Base-by-base conservation (phyloP, 768 basidiomycete genomes). In the Tricholoma saponaceum region DNA sequence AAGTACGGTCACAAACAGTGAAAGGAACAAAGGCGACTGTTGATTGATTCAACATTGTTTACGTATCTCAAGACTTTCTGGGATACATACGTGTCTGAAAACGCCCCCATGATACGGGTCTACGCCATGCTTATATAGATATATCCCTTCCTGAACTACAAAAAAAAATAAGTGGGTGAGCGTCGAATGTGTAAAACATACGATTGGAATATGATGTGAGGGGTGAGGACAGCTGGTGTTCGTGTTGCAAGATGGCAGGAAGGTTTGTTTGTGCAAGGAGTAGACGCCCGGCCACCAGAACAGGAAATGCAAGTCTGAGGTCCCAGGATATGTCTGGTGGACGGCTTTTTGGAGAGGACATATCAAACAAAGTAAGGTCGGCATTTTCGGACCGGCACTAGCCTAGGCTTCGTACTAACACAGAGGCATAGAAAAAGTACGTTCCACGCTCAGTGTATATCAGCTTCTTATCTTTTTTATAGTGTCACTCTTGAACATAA, bases 141-240 rank as follows among this genome's bases (percentile, higher is more conserved):
- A 93, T 4, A 96, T 79, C 16, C 95, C 95, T 72, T 98, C 96
- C 67, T 86, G 84, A 58, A 98, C 96, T 98, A 33, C 12, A 14
- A 41, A 46, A 9, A 60, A 49, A 18, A 7, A 14, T 25, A 25
- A 46, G 13, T 9, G 23, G 44, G 22, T 52, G 18, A 59, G 57
- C n/a, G 61, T 56, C 63, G 52, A 18, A 16, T 28, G 16, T 33
- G 20, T 22, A 39, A 25, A 33, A 75, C 89, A 70, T 64, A 95
- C 94, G 76, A 63, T 90, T 84, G 18, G 84, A 74, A 68, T 88
- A 88, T 8, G 90, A 86, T 4, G 91, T 92, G 66, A 95, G 65
- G 0, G 93, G 90, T 6, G 92, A 91, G 0, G 88, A 83, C 16
- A 97, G 75, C 66, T 91, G 87, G 46, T 87, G 87, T 63, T 93